phyloP scores from a whole-genome alignment of 1,139 yeast species.

The Sugiyamaella neomexicana region DNA sequence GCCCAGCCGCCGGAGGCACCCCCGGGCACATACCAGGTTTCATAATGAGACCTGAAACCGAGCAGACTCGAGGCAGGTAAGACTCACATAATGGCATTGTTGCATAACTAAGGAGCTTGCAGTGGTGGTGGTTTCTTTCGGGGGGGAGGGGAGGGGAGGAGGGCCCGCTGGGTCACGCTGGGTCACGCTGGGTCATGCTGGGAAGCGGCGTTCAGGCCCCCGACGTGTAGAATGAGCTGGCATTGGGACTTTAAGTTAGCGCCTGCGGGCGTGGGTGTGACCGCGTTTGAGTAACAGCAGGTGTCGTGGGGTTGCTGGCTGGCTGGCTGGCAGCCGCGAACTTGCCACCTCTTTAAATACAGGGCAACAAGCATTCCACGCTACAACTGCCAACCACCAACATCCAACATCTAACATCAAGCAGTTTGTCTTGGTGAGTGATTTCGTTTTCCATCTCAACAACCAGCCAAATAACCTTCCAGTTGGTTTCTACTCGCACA shows the following conservation, averaged over 20 bases:
- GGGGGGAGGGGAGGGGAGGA: not conserved
- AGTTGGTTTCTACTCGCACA: not conserved
- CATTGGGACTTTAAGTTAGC: not conserved
- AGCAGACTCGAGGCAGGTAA: not conserved
- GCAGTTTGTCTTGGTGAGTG: no score
- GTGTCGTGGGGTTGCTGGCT: not conserved
- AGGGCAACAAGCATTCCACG: not conserved
- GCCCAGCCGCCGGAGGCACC: no score
- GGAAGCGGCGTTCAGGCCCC: not conserved
- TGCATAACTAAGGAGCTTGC: not conserved
- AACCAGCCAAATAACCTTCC: no score
- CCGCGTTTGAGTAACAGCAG: not conserved
- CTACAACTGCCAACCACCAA: no score
- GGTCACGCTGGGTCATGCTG: no score
- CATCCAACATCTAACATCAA: no score
- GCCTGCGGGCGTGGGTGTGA: not conserved
- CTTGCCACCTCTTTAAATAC: conserved; percentile 15
- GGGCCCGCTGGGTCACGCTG: not conserved
- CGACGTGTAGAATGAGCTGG: not conserved
- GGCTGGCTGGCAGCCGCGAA: not conserved
- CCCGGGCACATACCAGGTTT: not conserved
- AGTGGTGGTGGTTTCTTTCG: no score
- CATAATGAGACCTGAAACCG: not conserved
- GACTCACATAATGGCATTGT: not conserved
- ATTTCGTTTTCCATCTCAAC: no score